A percentile compares a stretch with the other conserved stretches of the same genome.
phyloP scores from a whole-genome alignment of 257 asterid species.

The Solanum arcanum region DNA sequence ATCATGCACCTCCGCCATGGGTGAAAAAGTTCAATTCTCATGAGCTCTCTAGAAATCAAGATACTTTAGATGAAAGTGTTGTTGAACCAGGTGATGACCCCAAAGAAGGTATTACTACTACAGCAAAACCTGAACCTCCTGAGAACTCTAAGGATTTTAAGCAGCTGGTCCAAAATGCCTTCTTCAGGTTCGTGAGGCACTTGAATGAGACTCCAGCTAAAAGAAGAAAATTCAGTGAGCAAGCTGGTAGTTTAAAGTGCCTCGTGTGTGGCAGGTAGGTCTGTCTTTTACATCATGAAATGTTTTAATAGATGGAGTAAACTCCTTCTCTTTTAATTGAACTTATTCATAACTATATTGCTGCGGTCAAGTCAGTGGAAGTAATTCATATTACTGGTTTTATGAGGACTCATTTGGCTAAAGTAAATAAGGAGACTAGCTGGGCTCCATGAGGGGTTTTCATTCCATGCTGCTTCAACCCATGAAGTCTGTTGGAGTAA shows the following conservation, averaged over 20 bases:
- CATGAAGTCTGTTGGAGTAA: background rate
- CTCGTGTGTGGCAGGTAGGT: constrained; percentile 75
- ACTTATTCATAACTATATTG: constrained; percentile 6
- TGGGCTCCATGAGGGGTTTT: background rate
- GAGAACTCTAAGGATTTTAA: constrained; percentile 63
- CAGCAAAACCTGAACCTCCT: constrained; percentile 37
- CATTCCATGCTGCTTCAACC: background rate
- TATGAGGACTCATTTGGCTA: background rate
- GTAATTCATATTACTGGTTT: constrained; percentile 9
- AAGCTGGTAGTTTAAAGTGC: constrained; percentile 61
- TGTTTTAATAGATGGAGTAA: constrained; percentile 26
- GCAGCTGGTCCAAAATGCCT: constrained; percentile 48
- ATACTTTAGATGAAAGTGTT: constrained; percentile 15
- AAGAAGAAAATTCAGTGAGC: constrained; percentile 36
- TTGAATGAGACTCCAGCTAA: constrained; percentile 39
- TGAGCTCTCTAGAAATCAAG: constrained; percentile 5
- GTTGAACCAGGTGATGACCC: constrained; percentile 23
- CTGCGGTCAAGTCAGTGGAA: constrained; percentile 4
- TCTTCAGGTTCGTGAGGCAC: constrained; percentile 56
- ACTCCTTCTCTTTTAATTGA: constrained; percentile 8
- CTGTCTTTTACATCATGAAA: constrained; percentile 37
- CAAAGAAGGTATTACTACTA: constrained; percentile 14
- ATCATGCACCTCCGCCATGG: constrained; percentile 34
- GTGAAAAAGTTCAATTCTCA: constrained; percentile 21
- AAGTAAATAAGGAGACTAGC: background rate